Evolutionary conservation across 768 basidiomycete genomes (phyloP).

Genomic region (Tulasnella calospora): DNA sequence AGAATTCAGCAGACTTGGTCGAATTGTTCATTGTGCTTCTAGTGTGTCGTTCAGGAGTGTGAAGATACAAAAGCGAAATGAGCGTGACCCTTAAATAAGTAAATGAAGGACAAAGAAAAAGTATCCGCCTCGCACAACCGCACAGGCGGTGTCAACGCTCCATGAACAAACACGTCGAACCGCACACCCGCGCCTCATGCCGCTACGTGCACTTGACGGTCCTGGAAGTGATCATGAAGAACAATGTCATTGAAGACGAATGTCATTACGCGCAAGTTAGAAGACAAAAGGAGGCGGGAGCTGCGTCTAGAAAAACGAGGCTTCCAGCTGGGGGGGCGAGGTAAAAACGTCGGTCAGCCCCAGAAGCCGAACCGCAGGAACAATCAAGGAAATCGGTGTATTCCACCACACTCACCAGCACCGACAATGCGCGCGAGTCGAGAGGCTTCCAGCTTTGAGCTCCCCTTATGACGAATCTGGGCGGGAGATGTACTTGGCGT

Average conservation of each 20-base stretch:
- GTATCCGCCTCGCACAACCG: too few relatives aligned
- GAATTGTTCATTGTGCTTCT: not conserved
- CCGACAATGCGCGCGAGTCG: not conserved
- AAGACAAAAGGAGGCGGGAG: not conserved
- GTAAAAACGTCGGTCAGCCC: not conserved
- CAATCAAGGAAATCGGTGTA: not conserved
- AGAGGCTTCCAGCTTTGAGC: not conserved
- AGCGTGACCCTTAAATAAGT: not conserved
- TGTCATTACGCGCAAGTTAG: not conserved
- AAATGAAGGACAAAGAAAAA: not conserved
- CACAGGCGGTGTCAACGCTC: too few relatives aligned
- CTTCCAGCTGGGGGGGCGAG: not conserved
- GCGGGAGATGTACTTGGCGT: constrained; percentile 45
- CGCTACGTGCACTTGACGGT: not conserved
- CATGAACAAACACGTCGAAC: too few relatives aligned
- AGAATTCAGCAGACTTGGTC: not conserved
- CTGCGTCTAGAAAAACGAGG: not conserved
- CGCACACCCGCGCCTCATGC: not conserved
- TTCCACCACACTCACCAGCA: not conserved
- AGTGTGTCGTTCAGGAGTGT: not conserved
- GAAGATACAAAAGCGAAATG: not conserved
- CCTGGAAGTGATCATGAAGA: not conserved
- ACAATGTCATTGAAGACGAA: not conserved
- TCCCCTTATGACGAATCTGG: not conserved
- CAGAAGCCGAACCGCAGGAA: not conserved